Percentiles rank a stretch among this genome's conserved stretches.
phyloP scores from a whole-genome alignment of 352 stramenopile genomes.

The Phytophthora tubulina region DNA sequence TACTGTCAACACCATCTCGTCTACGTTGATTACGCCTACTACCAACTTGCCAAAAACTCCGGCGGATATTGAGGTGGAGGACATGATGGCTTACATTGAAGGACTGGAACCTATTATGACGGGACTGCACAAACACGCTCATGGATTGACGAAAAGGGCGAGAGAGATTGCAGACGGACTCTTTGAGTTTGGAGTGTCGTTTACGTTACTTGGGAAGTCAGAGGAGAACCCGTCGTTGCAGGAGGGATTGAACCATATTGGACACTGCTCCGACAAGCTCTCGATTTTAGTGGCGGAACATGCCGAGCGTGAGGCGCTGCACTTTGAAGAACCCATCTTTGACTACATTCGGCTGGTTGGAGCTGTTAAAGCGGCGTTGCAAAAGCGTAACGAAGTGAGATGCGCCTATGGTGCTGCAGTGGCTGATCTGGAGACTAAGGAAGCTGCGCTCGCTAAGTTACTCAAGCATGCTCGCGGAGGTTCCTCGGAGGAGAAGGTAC shows the following conservation, averaged over 20 bases:
- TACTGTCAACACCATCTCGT: constrained; percentile 87
- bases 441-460: constrained; percentile 65
- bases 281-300: constrained; percentile 93
- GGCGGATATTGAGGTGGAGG: constrained; percentile 95
- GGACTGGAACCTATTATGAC: constrained; percentile 96
- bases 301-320: constrained; percentile 91
- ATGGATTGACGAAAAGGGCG: constrained; percentile 93
- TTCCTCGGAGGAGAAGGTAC: constrained; percentile 83
- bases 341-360: constrained; percentile 97
- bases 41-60: constrained; percentile 85
- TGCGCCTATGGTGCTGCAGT: constrained; percentile 89
- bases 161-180: constrained; percentile 96
- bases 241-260: constrained; percentile 92
- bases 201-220: constrained; percentile 95
- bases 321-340: constrained; percentile 96
- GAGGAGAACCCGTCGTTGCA: constrained; percentile 94
- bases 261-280: constrained; percentile 93
- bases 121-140: constrained; percentile 94
- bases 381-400: constrained; percentile 94
- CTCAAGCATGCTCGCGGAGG: constrained; percentile 64
- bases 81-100: constrained; percentile 97
- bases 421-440: constrained; percentile 90
- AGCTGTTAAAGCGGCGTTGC: constrained; percentile 94
- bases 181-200: constrained; percentile 97
- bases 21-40: constrained; percentile 61